Percentiles rank a stretch among this genome's conserved stretches.
These are phyloP conservation scores for Amanita pallidorosea DNA, from an alignment of 768 basidiomycete species.

Conservation along the genomic window DNA sequence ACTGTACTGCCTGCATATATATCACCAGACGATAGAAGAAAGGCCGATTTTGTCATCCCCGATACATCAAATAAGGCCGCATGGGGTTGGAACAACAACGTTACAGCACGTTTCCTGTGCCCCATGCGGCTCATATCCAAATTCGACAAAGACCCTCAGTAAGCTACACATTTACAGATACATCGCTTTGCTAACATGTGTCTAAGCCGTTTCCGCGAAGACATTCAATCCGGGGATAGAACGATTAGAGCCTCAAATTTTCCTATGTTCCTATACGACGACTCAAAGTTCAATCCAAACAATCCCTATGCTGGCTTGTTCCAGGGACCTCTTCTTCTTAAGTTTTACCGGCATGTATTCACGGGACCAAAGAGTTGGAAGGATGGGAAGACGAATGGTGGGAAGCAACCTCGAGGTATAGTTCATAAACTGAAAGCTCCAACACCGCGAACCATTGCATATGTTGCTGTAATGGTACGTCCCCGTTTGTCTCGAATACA, in stretches of 20 bases:
- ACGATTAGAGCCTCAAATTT: background rate
- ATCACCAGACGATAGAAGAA: background rate
- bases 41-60: background rate
- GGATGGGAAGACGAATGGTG: background rate
- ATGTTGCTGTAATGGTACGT: slow-evolving; percentile 1
- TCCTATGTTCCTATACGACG: slow-evolving; percentile 1
- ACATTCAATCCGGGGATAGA: no score
- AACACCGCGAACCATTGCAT: slow-evolving; percentile 1
- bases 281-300: background rate
- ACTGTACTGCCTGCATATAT: background rate
- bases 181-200: background rate
- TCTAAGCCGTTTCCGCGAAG: background rate
- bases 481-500: background rate
- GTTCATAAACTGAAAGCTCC: background rate
- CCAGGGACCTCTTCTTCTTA: background rate
- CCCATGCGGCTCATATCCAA: background rate
- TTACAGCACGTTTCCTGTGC: slow-evolving; percentile 1
- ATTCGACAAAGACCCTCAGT: background rate
- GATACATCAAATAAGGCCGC: background rate
- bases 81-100: background rate
- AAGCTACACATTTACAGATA: background rate
- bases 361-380: background rate
- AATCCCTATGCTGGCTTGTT: background rate
- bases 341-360: no score
- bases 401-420: background rate